Evolutionary conservation across 2,329 filamentous ascomycete genomes (phyloP).

Genomic region (Alternaria incomplexa): DNA sequence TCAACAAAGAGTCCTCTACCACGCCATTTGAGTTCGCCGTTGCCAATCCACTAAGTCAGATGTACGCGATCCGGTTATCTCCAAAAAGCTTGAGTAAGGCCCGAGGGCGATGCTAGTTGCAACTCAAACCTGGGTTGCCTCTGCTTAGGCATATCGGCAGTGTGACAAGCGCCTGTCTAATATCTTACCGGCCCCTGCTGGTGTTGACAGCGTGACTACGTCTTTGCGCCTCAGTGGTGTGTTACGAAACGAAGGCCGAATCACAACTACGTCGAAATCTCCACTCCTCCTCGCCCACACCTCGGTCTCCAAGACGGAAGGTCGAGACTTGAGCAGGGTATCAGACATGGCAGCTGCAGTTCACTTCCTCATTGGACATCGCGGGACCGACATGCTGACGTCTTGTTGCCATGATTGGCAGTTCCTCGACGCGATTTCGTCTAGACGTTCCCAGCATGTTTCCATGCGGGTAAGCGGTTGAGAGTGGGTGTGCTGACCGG

Average conservation of each 20-base stretch:
- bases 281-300: constrained; percentile 10
- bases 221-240: constrained; percentile 9
- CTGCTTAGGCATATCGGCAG: constrained; percentile 14
- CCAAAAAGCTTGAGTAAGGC: not conserved
- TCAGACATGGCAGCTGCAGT: constrained; percentile 12
- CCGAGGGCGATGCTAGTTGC: not conserved
- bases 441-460: constrained; percentile 16
- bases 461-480: constrained; percentile 10
- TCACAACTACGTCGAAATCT: constrained; percentile 6
- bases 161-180: constrained; percentile 16
- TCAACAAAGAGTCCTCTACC: not conserved
- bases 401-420: constrained; percentile 7
- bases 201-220: constrained; percentile 4
- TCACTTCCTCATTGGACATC: constrained; percentile 18
- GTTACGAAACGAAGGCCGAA: constrained; percentile 13
- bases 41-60: not conserved
- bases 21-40: not conserved
- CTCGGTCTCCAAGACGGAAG: constrained; percentile 23
- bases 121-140: constrained; percentile 1
- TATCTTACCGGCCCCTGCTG: constrained; percentile 5
- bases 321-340: constrained; percentile 10
- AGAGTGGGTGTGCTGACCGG: constrained; percentile 23
- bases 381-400: constrained; percentile 1
- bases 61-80: not conserved
- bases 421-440: constrained; percentile 1